Conservation (phyloP, 805 yeast species). For the Schwanniomyces sp. region DNA sequence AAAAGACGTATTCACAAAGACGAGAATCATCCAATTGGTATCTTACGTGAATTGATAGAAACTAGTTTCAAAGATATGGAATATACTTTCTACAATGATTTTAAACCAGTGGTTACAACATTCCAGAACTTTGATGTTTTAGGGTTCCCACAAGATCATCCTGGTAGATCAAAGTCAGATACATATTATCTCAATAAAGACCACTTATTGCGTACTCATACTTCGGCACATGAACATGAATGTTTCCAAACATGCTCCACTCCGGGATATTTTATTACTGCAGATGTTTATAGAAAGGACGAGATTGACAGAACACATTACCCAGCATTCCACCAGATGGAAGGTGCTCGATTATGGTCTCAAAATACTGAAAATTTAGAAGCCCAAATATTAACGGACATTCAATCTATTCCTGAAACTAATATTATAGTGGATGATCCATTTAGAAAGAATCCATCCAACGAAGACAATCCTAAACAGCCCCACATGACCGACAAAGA, state of each 20-base stretch:
- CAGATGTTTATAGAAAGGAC: slow-evolving; percentile 94
- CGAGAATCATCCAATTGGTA: slow-evolving; percentile 86
- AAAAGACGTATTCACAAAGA: slow-evolving; percentile 73
- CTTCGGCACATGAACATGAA: slow-evolving; percentile 93
- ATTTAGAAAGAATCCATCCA: slow-evolving; percentile 42
- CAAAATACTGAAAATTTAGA: slow-evolving; percentile 48
- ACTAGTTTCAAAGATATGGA: slow-evolving; percentile 63
- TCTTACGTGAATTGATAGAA: slow-evolving; percentile 73
- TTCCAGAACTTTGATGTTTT: slow-evolving; percentile 87
- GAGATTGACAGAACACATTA: slow-evolving; percentile 95
- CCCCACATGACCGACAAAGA: slow-evolving; percentile 68
- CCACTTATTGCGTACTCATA: slow-evolving; percentile 82
- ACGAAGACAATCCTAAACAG: slow-evolving; percentile 77
- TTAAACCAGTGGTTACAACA: slow-evolving; percentile 79
- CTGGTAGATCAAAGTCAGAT: slow-evolving; percentile 89
- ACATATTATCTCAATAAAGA: slow-evolving; percentile 84
- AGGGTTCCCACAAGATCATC: slow-evolving; percentile 90
- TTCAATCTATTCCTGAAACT: slow-evolving; percentile 63
- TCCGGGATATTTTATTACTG: slow-evolving; percentile 89
- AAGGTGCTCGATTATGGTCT: slow-evolving; percentile 89
- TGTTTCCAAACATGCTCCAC: slow-evolving; percentile 68
- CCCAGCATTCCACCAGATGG: slow-evolving; percentile 97
- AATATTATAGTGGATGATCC: slow-evolving; percentile 80
- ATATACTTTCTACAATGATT: slow-evolving; percentile 75
- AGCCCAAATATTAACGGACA: slow-evolving; percentile 44